A percentile compares a stretch with the other conserved stretches of the same genome.
These are phyloP conservation scores for Microdochium paspali DNA, from an alignment of 2,329 filamentous ascomycete species.

Conservation along the genomic window DNA sequence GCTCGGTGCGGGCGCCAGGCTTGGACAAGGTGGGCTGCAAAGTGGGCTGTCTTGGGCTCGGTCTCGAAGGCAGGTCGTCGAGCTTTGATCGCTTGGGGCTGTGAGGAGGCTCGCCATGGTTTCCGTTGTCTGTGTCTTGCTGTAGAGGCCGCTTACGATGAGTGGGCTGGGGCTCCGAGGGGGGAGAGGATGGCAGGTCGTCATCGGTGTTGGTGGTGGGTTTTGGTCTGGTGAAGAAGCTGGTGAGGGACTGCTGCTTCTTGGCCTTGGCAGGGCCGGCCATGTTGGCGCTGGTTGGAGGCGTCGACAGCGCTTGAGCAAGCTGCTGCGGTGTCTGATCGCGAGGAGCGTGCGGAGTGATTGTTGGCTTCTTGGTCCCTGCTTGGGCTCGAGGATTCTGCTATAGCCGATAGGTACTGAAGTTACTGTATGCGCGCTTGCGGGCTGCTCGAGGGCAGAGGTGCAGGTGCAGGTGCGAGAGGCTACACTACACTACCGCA, in stretches of 20 bases:
- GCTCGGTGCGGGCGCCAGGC: conserved; percentile 34
- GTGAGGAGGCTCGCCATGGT: conserved; percentile 25
- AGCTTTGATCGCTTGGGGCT: conserved; percentile 35
- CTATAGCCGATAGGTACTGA: too few species aligned
- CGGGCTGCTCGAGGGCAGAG: too few species aligned
- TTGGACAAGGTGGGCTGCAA: conserved; percentile 10
- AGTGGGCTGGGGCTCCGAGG: conserved; percentile 12
- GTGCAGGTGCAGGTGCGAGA: too few species aligned
- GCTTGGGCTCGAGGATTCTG: too few species aligned
- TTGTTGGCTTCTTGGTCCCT: too few species aligned
- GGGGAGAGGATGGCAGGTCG: conserved; percentile 9
- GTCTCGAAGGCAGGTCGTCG: conserved; percentile 12
- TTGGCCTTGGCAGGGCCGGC: conserved; percentile 37
- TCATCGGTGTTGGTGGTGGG: conserved; percentile 32
- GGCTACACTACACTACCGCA: too few species aligned
- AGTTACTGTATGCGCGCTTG: too few species aligned
- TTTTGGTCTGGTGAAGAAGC: conserved; percentile 64
- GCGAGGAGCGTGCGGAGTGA: too few species aligned
- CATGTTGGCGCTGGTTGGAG: conserved; percentile 16
- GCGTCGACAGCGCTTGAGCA: not conserved
- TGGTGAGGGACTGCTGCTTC: conserved; percentile 76
- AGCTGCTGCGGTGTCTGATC: too few species aligned
- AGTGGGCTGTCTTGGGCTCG: conserved; percentile 8
- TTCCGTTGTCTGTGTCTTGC: conserved; percentile 33
- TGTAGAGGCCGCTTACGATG: conserved; percentile 41